Evolutionary conservation across 768 basidiomycete species (phyloP), one percentile per base, ranked within the genome.

Genomic region (Leccinum fibrillosum): DNA sequence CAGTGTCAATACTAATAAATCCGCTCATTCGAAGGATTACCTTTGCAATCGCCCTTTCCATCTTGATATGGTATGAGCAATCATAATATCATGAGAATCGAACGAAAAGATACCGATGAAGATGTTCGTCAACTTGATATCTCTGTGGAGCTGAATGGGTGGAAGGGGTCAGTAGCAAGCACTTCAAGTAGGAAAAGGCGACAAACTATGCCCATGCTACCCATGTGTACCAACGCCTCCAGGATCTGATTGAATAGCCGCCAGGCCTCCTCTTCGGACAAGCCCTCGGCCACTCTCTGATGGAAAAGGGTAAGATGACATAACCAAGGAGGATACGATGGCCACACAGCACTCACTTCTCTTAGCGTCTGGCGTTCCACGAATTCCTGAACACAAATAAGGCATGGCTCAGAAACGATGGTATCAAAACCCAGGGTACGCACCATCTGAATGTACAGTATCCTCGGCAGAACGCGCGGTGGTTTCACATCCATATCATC

Each of bases 401-500:
- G 6, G 3, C 19, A n/a, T 52, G 4, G 58, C 28, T 32, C n/a
- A 3, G 15, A 19, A n/a, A 12, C 39, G 10, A 42, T 6, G 45
- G 45, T 5, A n/a, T 10, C 19, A 49, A 56, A 6, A 35, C 26
- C 17, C 2, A 4, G 21, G 26, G 6, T n/a, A 58, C 49, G 52
- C 77, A 89, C 92, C 94, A 98, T 98, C 71, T 96, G 93, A 54
- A 98, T 98, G 67, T 96, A 98, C 19, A 97, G 75, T 8, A 88
- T 92, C 58, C 90, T 71, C 3, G 71, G 71, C 19, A 69, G 55
- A 13, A 72, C 69, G 6, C 60, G 65, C 34, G 70, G 70, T n/a
- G 63, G 65, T 59, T 69, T 74, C 62, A 30, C 48, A 49, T 75
- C 67, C 4, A 10, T 19, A 11, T 78, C 78, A 5, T 76, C 72